Conservation (phyloP, 2,329 filamentous ascomycete species). For the Lasiodiplodia sp. region DNA sequence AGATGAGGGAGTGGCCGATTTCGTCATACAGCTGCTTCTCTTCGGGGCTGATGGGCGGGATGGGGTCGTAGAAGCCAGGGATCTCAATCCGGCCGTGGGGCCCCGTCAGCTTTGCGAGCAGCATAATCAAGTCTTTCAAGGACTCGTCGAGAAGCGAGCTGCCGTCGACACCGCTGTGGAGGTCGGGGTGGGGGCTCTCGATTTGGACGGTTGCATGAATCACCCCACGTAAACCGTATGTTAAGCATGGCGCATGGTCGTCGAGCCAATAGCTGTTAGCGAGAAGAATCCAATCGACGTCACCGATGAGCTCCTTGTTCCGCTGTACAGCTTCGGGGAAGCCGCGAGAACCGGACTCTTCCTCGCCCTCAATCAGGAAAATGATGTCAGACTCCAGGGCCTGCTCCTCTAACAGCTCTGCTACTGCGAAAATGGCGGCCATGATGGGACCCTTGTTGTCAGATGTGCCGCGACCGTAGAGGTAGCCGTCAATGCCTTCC, state of each 20-base stretch:
- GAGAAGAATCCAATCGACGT: slow-evolving; percentile 91
- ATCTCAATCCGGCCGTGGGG: slow-evolving; percentile 81
- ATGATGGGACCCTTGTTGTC: slow-evolving; percentile 98
- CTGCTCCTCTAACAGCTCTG: slow-evolving; percentile 86
- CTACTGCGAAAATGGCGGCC: slow-evolving; percentile 91
- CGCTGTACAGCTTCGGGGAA: slow-evolving; percentile 83
- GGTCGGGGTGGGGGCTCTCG: slow-evolving; percentile 83
- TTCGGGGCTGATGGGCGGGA: slow-evolving; percentile 75
- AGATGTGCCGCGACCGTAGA: slow-evolving; percentile 94
- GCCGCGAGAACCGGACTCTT: slow-evolving; percentile 91
- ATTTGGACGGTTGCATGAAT: slow-evolving; percentile 92
- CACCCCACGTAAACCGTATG: slow-evolving; percentile 91
- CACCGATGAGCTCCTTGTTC: slow-evolving; percentile 84
- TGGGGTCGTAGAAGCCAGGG: slow-evolving; percentile 86
- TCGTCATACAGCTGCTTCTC: slow-evolving; percentile 85
- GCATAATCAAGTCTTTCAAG: slow-evolving; percentile 84
- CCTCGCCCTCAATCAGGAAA: slow-evolving; percentile 95
- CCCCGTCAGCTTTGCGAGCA: slow-evolving; percentile 83
- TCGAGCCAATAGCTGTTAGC: slow-evolving; percentile 99
- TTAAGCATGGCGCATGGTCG: slow-evolving; percentile 92
- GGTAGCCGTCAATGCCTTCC: slow-evolving; percentile 85
- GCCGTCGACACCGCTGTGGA: slow-evolving; percentile 96
- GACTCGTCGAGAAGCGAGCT: slow-evolving; percentile 90
- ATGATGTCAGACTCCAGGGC: slow-evolving; percentile 85
- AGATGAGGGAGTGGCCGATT: slow-evolving; percentile 78